phyloP scores from a whole-genome alignment of 345 rosid genomes.

The Brassica cretica region DNA sequence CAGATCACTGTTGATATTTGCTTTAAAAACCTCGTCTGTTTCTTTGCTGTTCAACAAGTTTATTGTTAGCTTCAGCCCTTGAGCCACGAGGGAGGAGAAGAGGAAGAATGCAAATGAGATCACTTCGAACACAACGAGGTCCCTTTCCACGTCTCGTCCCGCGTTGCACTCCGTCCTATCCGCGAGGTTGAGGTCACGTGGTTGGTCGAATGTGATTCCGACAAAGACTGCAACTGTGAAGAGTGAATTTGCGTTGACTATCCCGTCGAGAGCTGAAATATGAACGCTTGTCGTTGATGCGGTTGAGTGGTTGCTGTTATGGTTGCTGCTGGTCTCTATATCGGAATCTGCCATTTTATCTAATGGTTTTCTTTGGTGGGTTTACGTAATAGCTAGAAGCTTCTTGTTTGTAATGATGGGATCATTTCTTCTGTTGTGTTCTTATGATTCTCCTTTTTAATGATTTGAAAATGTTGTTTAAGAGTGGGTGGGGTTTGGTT shows the following conservation, averaged over 20 bases:
- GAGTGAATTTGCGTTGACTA: slow-evolving; percentile 37
- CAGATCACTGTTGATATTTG: slow-evolving; percentile 29
- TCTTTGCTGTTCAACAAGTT: slow-evolving; percentile 36
- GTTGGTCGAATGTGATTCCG: slow-evolving; percentile 31
- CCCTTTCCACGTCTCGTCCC: slow-evolving; percentile 30
- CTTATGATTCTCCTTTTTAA: not conserved
- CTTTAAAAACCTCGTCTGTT: slow-evolving; percentile 31
- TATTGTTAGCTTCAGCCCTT: slow-evolving; percentile 35
- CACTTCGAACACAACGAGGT: slow-evolving; percentile 37
- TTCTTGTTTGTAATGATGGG: slow-evolving; percentile 1
- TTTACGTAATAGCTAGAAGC: not conserved
- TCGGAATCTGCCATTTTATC: slow-evolving; percentile 35
- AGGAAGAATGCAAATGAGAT: slow-evolving; percentile 37
- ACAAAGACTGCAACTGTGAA: slow-evolving; percentile 41
- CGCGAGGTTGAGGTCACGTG: slow-evolving; percentile 30
- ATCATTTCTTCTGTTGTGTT: slow-evolving; percentile 17
- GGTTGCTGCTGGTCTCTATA: slow-evolving; percentile 25
- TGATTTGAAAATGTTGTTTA: slow-evolving; percentile 20
- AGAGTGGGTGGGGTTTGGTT: slow-evolving; percentile 39
- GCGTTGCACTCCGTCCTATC: slow-evolving; percentile 30
- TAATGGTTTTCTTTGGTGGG: slow-evolving; percentile 14
- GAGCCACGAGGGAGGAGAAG: slow-evolving; percentile 42
- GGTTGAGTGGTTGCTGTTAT: not conserved
- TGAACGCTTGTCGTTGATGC: slow-evolving; percentile 35
- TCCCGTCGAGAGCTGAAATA: slow-evolving; percentile 37